These are phyloP conservation scores for Globisporangium abappressorium DNA, from an alignment of 352 stramenopile genomes.

Conservation along the genomic window DNA sequence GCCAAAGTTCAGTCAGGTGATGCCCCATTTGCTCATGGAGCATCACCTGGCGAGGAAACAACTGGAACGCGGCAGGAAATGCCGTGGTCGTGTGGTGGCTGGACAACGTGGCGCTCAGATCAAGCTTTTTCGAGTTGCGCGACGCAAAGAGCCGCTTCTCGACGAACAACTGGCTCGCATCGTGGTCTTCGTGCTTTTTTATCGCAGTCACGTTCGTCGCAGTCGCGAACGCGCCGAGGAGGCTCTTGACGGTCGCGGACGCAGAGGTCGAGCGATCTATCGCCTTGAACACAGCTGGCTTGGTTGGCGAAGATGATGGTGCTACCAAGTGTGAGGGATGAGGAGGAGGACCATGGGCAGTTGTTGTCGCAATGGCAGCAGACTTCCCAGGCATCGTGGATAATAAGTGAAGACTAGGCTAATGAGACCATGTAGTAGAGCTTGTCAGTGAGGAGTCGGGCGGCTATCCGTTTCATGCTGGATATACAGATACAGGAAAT, in stretches of 20 bases:
- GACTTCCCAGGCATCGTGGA: not conserved
- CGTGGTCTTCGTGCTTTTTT: not conserved
- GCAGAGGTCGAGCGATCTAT: not conserved
- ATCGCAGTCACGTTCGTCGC: not conserved
- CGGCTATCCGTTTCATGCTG: not conserved
- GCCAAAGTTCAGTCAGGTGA: slow-evolving; percentile 53
- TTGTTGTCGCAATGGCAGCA: not conserved
- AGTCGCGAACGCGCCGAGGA: not conserved
- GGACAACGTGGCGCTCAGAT: slow-evolving; percentile 31
- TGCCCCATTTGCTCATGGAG: slow-evolving; percentile 27
- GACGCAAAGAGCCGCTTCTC: slow-evolving; percentile 30
- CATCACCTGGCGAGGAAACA: slow-evolving; percentile 43
- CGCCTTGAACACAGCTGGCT: slow-evolving; percentile 2
- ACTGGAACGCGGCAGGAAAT: slow-evolving; percentile 22
- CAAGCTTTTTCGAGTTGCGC: slow-evolving; percentile 28
- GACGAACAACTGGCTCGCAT: slow-evolving; percentile 16
- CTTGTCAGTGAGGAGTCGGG: not conserved
- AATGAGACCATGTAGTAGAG: not conserved
- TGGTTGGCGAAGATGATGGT: not conserved
- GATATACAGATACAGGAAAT: not conserved
- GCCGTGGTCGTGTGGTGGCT: not conserved
- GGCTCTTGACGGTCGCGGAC: not conserved
- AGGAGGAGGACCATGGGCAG: not conserved
- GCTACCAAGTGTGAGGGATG: not conserved
- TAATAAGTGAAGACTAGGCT: not conserved